phyloP scores from a whole-genome alignment of 2,329 filamentous ascomycete species.

The Xylaria sp. region DNA sequence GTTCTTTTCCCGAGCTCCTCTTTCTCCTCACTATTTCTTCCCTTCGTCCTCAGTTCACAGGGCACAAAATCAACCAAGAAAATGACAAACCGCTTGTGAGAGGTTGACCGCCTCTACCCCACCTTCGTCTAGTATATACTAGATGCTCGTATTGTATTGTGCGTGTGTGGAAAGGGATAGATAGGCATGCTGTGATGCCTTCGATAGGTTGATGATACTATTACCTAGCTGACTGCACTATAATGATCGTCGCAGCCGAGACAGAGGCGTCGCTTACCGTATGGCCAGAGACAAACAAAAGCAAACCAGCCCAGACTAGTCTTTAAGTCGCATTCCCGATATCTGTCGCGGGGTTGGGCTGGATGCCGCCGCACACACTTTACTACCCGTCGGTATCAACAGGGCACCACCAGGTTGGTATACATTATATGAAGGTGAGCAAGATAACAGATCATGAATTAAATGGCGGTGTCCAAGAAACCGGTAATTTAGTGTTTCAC shows the following conservation, averaged over 20 bases:
- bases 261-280: constrained; percentile 16
- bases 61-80: background rate
- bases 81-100: constrained; percentile 3
- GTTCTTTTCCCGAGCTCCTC: constrained; percentile 19
- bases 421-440: background rate
- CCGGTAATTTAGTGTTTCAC: constrained; percentile 24
- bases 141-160: background rate
- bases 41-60: constrained; percentile 13
- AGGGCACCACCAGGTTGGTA: background rate
- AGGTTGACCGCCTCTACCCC: constrained; percentile 7
- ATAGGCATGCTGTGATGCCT: constrained; percentile 9
- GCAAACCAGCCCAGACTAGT: constrained; percentile 23
- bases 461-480: constrained; percentile 10
- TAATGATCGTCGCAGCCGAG: constrained; percentile 25
- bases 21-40: constrained; percentile 11
- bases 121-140: constrained; percentile 4
- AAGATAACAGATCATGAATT: constrained; percentile 10
- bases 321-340: constrained; percentile 3
- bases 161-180: background rate
- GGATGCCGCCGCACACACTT: constrained; percentile 9
- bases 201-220: constrained; percentile 7
- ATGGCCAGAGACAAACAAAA: constrained; percentile 24
- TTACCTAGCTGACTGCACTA: background rate
- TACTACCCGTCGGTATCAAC: constrained; percentile 3
- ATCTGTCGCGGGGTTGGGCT: constrained; percentile 18